Evolutionary conservation across 225 moss, liverwort and hornwort species (phyloP), one percentile per base, ranked within the genome.

Genomic region (Pleurozium schreberi): DNA sequence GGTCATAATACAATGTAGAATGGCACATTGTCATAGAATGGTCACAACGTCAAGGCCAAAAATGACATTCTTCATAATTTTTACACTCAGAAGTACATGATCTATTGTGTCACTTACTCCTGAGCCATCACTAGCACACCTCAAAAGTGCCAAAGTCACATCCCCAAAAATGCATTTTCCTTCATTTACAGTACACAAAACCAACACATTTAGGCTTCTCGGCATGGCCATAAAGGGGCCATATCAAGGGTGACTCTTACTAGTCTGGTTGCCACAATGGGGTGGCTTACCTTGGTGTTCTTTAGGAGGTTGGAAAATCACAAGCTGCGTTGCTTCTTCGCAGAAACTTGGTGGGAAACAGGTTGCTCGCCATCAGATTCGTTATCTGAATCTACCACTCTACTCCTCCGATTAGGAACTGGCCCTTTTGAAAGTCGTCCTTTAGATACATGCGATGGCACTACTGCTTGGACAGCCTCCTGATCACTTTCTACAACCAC

Each of bases 361-460:
- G 85, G 89, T 84, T 90, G 89, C 86, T 94, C 93, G 63, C 86
- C 93, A 89, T 91, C 92, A 84, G 94, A 86, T 81, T 89, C 94
- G 31, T 86, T 76, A 61, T 92, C 93, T 53, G 94, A 92, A 64
- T 86, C 91, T 76, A 90, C 83, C 75, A 94, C 88, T 91, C 94
- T 90, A 69, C 50, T 86, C 65, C 81, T 90, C 80, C 91, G 93
- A 69, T 89, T 89, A 42, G 75, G 87, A 68, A 61, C 81, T 82
- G 90, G 61, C 53, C 83, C 92, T 40, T 25, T 21, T 33, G 89
- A 73, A 63, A 9, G 87, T 87, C 81, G 87, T 75, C 88, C 87
- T 89, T 87, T 86, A 77, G 94, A 78, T 38, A 65, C 80, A 75
- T 84, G 88, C 42, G 84, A 87, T 68, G 86, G 80, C 49, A 66